Percentiles rank a stretch among this genome's conserved stretches.
phyloP scores from a whole-genome alignment of 805 yeast species.

The Lipomyces yamadae region DNA sequence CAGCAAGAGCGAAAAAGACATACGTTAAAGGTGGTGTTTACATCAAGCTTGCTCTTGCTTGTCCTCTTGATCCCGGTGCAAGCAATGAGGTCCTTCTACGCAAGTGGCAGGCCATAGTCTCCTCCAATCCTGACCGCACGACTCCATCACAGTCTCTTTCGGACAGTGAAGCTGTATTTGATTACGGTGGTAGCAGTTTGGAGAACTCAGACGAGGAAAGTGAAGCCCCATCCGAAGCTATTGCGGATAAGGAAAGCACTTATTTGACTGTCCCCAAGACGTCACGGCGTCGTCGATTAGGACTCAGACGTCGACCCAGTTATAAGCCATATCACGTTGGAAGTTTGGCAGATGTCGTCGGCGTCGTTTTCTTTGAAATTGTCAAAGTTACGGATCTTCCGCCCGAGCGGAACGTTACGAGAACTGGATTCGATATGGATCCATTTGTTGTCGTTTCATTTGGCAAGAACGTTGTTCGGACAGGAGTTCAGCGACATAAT shows the following conservation, averaged over 20 bases:
- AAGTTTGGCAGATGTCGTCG: conserved; percentile 48
- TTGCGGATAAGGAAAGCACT: neutral
- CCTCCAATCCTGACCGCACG: conserved; percentile 2
- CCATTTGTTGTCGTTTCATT: conserved; percentile 92
- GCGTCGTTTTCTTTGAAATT: conserved; percentile 79
- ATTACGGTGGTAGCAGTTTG: conserved; percentile 5
- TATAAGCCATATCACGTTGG: conserved; percentile 23
- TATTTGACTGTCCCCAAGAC: neutral
- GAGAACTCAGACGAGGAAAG: conserved; percentile 10
- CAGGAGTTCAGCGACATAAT: conserved; percentile 82
- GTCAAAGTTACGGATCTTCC: conserved; percentile 78
- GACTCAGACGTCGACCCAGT: conserved; percentile 13
- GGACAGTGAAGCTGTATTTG: conserved; percentile 4
- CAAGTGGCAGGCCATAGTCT: conserved; percentile 22
- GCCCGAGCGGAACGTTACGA: conserved; percentile 67
- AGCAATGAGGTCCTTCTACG: conserved; percentile 16
- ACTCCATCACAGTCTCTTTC: neutral
- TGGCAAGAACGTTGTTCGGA: conserved; percentile 84
- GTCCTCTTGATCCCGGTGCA: conserved; percentile 23
- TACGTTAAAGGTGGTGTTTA: conserved; percentile 26
- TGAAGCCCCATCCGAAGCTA: neutral
- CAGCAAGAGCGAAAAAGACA: conserved; percentile 16
- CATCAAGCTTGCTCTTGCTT: conserved; percentile 21
- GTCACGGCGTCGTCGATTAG: conserved; percentile 2
- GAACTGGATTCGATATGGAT: conserved; percentile 91